Evolutionary conservation across 2,329 filamentous ascomycete species (phyloP), one percentile per base, ranked within the genome.

Genomic region (Exophiala spinifera): DNA sequence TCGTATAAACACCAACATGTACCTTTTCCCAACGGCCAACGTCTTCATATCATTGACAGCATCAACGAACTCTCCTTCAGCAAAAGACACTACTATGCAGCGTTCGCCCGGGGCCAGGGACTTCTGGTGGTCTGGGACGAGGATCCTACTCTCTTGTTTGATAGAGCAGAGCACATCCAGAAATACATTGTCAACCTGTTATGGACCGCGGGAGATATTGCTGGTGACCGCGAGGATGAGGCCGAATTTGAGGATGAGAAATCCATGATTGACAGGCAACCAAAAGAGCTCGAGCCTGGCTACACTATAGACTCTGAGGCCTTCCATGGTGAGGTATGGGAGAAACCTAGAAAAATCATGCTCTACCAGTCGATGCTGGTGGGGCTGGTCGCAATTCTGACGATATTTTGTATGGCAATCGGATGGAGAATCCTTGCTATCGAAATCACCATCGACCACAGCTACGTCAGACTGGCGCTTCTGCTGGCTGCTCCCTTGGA

Each of bases 11-110:
- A 72, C n/a, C 72, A 79, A n/a, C 83, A 79, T 59, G 80, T 87
- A 8, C 82, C 84, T 10, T 73, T 78, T 51, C 23, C 23, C 31
- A 44, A 55, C 21, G 81, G 80, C 2, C 74, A 85, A 19, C 79
- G 79, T 23, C 70, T 87, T 4, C 84, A 87, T 63, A 79, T 87
- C 4, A 71, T 87, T 17, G 78, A 78, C 2, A 78, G 77, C 45
- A 77, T 86, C 54, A 70, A 73, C 2, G 76, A 79, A 44, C 72
- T 88, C 3, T 79, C 80, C 0, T 69, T 73, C 17, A 85, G 82
- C 62, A 77, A 84, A 63, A 82, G 84, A 66, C 81, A 85, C 68
- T 82, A 85, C 57, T 85, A 83, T 63, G 82, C 80, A 13, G 82
- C 82, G 6, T 85, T 85, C 65, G 79, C 85, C 43, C 74, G 78